Evolutionary conservation across 768 basidiomycete species (phyloP).

Genomic region (Russula virescens): DNA sequence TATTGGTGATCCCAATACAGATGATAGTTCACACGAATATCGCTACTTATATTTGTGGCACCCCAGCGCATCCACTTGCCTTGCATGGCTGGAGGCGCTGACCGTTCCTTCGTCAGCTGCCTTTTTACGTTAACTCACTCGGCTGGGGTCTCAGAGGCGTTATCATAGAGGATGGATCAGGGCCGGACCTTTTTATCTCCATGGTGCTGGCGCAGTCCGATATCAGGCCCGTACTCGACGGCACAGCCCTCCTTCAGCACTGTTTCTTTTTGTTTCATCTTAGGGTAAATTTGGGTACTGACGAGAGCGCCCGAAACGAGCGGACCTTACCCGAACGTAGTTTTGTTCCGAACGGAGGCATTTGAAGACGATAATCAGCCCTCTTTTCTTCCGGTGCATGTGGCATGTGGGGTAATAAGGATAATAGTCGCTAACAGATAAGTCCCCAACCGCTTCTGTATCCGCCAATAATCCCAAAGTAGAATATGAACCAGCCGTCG

Average conservation of each 20-base stretch:
- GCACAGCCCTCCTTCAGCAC: too few species aligned
- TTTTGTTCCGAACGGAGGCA: slow-evolving; percentile 1
- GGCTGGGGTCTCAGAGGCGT: too few species aligned
- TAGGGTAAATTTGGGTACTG: too few species aligned
- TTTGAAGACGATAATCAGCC: not conserved
- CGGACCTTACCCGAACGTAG: not conserved
- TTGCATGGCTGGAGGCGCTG: not conserved
- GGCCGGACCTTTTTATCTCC: not conserved
- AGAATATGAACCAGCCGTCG: slow-evolving; percentile 6
- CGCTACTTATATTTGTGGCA: not conserved
- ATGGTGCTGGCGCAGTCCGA: not conserved
- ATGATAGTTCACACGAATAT: slow-evolving; percentile 1
- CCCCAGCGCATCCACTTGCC: too few species aligned
- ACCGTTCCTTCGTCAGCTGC: not conserved
- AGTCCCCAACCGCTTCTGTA: not conserved
- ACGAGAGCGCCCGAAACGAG: not conserved
- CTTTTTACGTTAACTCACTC: not conserved
- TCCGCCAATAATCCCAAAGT: not conserved
- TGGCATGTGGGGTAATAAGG: not conserved
- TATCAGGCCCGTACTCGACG: too few species aligned
- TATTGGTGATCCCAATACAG: not conserved
- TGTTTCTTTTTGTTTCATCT: too few species aligned
- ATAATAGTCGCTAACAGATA: not conserved
- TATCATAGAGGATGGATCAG: not conserved
- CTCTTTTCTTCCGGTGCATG: not conserved